phyloP scores from a whole-genome alignment of 768 basidiomycete species.

The Lactarius hengduanensis region DNA sequence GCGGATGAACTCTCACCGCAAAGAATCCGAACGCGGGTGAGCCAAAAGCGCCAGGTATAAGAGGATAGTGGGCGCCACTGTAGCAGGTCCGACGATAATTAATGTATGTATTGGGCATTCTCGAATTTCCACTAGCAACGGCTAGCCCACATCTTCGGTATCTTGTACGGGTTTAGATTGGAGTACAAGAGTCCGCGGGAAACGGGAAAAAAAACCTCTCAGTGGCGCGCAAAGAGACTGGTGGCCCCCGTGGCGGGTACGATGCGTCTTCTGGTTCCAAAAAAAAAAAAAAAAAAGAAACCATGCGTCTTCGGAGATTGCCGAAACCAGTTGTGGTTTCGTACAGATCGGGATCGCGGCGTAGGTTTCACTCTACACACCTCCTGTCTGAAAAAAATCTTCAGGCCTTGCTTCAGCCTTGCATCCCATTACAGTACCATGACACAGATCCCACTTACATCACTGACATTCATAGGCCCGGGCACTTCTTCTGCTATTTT shows the following conservation, averaged over 20 bases:
- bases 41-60: neutral
- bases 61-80: neutral
- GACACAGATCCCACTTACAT: no score
- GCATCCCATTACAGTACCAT: no score
- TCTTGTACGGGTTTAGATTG: neutral
- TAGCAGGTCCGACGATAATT: neutral
- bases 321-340: neutral
- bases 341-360: no score
- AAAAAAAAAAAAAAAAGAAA: no score
- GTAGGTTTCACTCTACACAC: neutral
- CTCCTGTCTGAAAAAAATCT: no score
- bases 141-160: neutral
- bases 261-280: no score
- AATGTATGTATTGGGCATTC: neutral
- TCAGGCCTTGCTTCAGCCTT: no score
- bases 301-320: neutral
- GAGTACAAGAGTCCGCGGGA: neutral
- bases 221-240: neutral
- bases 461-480: no score
- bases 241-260: neutral
- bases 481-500: no score
- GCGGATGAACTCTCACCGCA: neutral
- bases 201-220: neutral
- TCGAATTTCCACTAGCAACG: neutral
- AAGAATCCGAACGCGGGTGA: neutral